Evolutionary conservation across 1,284 basidiomycete genomes (phyloP).

Genomic region (Pyrrhoderma noxium): DNA sequence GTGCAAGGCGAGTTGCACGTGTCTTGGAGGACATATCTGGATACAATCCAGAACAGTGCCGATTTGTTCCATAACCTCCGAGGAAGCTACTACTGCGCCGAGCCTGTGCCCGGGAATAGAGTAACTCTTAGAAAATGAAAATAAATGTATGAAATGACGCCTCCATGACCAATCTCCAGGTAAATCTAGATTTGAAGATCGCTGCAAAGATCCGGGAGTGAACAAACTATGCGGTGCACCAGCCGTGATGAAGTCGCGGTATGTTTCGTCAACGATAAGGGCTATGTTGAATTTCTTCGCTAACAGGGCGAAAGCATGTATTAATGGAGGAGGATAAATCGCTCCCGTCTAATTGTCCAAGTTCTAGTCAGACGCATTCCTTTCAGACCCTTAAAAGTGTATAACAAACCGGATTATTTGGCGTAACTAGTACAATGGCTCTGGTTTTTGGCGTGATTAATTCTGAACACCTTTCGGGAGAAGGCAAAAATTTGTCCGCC

Average conservation of each 20-base stretch:
- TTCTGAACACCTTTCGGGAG: slow-evolving; percentile 36
- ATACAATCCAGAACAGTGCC: slow-evolving; percentile 71
- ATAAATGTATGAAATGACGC: slow-evolving; percentile 60
- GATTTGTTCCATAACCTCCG: slow-evolving; percentile 46
- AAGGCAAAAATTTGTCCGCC: slow-evolving; percentile 55
- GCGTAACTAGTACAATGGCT: slow-evolving; percentile 71
- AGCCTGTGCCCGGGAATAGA: slow-evolving; percentile 82
- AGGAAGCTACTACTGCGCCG: slow-evolving; percentile 67
- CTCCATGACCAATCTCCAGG: slow-evolving; percentile 46
- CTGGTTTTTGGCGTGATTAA: slow-evolving; percentile 54
- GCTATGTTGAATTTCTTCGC: slow-evolving; percentile 54
- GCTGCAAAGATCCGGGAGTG: slow-evolving; percentile 17
- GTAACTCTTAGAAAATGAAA: slow-evolving; percentile 81
- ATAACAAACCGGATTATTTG: slow-evolving; percentile 59
- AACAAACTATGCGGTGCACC: slow-evolving; percentile 53
- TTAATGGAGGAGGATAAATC: slow-evolving; percentile 53
- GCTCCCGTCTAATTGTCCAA: slow-evolving; percentile 65
- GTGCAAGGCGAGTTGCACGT: slow-evolving; percentile 62
- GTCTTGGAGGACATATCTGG: slow-evolving; percentile 71
- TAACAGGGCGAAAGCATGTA: slow-evolving; percentile 60
- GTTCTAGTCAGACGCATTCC: background rate
- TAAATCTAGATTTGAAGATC: slow-evolving; percentile 1
- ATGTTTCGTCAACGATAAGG: slow-evolving; percentile 85
- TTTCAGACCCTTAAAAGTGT: background rate
- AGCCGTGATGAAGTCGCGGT: slow-evolving; percentile 71